These are phyloP conservation scores for Halenospora varia DNA, from an alignment of 495 filamentous ascomycete genomes.

Conservation along the genomic window DNA sequence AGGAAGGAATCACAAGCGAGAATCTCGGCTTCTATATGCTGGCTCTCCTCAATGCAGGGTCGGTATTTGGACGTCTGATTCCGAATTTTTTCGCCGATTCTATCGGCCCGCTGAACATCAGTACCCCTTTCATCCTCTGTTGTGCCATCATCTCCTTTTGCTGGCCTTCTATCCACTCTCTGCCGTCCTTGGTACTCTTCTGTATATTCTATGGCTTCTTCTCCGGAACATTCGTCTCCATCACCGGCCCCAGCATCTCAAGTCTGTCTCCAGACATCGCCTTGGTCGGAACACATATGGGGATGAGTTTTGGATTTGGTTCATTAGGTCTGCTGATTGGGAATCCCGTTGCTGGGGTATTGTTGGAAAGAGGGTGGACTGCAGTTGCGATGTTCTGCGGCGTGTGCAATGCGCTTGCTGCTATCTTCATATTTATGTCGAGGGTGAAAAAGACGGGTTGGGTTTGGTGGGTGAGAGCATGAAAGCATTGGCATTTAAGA, in stretches of 20 bases:
- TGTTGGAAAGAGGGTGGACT: slow-evolving; percentile 54
- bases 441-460: slow-evolving; percentile 32
- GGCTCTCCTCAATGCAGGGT: slow-evolving; percentile 68
- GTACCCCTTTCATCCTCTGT: slow-evolving; percentile 48
- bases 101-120: slow-evolving; percentile 53
- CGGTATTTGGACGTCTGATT: slow-evolving; percentile 59
- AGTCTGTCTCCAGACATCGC: slow-evolving; percentile 59
- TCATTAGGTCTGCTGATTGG: slow-evolving; percentile 62
- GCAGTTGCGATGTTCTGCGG: slow-evolving; percentile 45
- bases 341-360: slow-evolving; percentile 68
- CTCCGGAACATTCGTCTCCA: slow-evolving; percentile 37
- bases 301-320: slow-evolving; percentile 57
- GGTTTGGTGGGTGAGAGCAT: slow-evolving; percentile 6
- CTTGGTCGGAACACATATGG: slow-evolving; percentile 63
- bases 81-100: slow-evolving; percentile 63
- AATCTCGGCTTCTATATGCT: slow-evolving; percentile 65
- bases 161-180: slow-evolving; percentile 57
- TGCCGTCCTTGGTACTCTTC: slow-evolving; percentile 54
- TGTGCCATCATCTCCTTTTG: slow-evolving; percentile 51
- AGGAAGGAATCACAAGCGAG: slow-evolving; percentile 41
- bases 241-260: slow-evolving; percentile 54
- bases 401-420: slow-evolving; percentile 31
- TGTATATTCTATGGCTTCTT: slow-evolving; percentile 38
- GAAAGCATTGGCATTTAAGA: neutral
- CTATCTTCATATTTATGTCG: slow-evolving; percentile 39